Evolutionary conservation across 495 filamentous ascomycete species (phyloP).

Genomic region (Aeminium ludgeri): DNA sequence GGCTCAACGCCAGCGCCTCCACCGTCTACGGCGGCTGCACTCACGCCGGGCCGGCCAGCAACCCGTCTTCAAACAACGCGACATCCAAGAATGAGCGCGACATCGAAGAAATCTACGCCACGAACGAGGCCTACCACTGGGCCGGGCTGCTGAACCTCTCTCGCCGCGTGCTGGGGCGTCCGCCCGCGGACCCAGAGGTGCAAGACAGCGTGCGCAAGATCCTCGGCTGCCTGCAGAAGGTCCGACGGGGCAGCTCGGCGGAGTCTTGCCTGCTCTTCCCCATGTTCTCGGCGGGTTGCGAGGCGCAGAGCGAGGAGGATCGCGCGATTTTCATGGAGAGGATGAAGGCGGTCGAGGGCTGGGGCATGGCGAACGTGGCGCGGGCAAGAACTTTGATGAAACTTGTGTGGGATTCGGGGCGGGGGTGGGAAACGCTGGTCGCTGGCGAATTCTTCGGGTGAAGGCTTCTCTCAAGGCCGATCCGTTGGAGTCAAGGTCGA

Average conservation of each 20-base stretch:
- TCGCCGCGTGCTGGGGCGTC: constrained; percentile 49
- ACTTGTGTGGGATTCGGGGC: constrained; percentile 45
- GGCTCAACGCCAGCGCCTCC: constrained; percentile 32
- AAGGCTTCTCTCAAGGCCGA: background rate
- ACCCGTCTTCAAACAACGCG: no score
- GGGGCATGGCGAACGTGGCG: constrained; percentile 58
- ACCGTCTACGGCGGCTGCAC: constrained; percentile 28
- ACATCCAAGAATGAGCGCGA: constrained; percentile 26
- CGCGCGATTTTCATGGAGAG: constrained; percentile 46
- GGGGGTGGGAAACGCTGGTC: constrained; percentile 46
- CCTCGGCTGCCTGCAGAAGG: constrained; percentile 40
- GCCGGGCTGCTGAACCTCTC: constrained; percentile 65
- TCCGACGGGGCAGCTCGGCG: constrained; percentile 48
- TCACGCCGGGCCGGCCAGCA: constrained; percentile 17
- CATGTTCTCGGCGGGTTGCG: constrained; percentile 72
- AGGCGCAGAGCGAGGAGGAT: constrained; percentile 39
- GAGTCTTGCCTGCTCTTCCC: constrained; percentile 69
- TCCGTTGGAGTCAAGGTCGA: background rate
- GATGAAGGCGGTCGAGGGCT: constrained; percentile 51
- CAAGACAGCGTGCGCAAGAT: constrained; percentile 49
- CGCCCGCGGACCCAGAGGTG: constrained; percentile 38
- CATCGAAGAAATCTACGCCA: constrained; percentile 50
- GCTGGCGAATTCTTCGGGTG: constrained; percentile 52
- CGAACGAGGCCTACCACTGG: constrained; percentile 66
- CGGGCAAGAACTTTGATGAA: constrained; percentile 48